These are phyloP conservation scores for Leccinum boreale DNA, from an alignment of 768 basidiomycete genomes.

Conservation along the genomic window DNA sequence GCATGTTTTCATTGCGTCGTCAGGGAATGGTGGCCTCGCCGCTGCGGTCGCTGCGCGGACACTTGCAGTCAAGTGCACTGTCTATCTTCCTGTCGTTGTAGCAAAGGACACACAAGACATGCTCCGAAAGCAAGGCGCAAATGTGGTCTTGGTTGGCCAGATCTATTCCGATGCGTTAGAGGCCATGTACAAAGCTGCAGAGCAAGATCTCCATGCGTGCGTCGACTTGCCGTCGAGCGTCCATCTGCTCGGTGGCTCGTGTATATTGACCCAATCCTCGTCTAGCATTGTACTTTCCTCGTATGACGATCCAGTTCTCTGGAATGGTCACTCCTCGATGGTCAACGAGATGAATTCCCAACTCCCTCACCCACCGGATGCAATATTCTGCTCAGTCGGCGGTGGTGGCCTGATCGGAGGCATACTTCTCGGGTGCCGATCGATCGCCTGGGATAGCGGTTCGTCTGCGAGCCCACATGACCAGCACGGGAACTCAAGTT, in stretches of 20 bases:
- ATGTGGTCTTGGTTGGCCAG: constrained; percentile 55
- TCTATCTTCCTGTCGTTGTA: constrained; percentile 61
- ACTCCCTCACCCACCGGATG: constrained; percentile 54
- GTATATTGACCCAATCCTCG: neutral
- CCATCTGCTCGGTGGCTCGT: neutral
- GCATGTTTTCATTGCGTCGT: constrained; percentile 69
- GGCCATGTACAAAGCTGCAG: constrained; percentile 46
- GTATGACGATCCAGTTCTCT: constrained; percentile 65
- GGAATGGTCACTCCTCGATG: constrained; percentile 80
- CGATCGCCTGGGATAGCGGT: constrained; percentile 70
- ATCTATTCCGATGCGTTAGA: constrained; percentile 56
- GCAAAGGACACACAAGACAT: constrained; percentile 45
- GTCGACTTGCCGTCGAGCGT: too few relatives aligned
- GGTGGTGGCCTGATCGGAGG: constrained; percentile 73
- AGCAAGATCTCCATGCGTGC: constrained; percentile 49
- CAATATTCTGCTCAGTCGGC: constrained; percentile 76
- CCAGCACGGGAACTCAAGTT: neutral
- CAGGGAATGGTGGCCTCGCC: constrained; percentile 80
- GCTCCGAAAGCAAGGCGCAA: constrained; percentile 51
- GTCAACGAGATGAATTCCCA: constrained; percentile 59
- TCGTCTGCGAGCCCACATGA: constrained; percentile 14
- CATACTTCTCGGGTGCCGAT: constrained; percentile 61
- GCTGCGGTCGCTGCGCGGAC: constrained; percentile 58
- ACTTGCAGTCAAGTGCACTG: constrained; percentile 58
- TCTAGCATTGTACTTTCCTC: constrained; percentile 65